A percentile compares a stretch with the other conserved stretches of the same genome.
Conservation (phyloP, 164 flowering plant genomes). For the Stephania yunnanensis region DNA sequence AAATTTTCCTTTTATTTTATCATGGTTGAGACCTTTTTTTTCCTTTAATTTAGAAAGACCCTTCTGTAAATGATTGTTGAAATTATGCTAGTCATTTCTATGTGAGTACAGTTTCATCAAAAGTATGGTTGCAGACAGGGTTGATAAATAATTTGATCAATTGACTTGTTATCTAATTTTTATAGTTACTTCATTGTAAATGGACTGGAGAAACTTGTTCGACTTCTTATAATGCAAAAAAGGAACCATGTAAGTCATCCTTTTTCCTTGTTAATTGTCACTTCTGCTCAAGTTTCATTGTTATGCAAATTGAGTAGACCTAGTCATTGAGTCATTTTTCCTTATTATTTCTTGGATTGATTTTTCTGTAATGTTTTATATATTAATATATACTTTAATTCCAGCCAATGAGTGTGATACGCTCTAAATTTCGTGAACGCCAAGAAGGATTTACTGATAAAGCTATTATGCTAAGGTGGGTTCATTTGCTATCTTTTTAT, state of each 20-base stretch:
- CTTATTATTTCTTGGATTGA: not conserved
- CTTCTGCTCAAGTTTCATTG: not conserved
- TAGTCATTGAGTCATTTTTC: not conserved
- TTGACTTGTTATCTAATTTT: not conserved
- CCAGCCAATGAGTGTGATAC: slow-evolving; percentile 67
- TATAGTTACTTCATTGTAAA: slow-evolving; percentile 70
- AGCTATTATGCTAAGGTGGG: slow-evolving; percentile 81
- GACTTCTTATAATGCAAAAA: slow-evolving; percentile 64
- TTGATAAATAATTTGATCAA: no score
- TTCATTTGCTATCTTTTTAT: not conserved
- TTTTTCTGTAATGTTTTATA: not conserved
- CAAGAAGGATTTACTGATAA: slow-evolving; percentile 80
- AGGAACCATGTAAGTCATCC: slow-evolving; percentile 67
- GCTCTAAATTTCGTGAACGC: slow-evolving; percentile 60
- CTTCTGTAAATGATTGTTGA: no score
- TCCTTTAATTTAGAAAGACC: no score
- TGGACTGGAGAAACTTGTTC: slow-evolving; percentile 83
- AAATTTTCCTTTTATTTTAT: no score
- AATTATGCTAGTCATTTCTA: no score
- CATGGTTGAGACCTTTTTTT: no score
- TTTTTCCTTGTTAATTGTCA: not conserved
- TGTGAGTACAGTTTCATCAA: no score
- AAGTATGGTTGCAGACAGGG: no score
- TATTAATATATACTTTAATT: slow-evolving; percentile 12
- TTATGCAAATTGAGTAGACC: not conserved